A percentile compares a stretch with the other conserved stretches of the same genome.
These are phyloP conservation scores for Tetracladium marchalianum DNA, from an alignment of 495 filamentous ascomycete species.

Conservation along the genomic window DNA sequence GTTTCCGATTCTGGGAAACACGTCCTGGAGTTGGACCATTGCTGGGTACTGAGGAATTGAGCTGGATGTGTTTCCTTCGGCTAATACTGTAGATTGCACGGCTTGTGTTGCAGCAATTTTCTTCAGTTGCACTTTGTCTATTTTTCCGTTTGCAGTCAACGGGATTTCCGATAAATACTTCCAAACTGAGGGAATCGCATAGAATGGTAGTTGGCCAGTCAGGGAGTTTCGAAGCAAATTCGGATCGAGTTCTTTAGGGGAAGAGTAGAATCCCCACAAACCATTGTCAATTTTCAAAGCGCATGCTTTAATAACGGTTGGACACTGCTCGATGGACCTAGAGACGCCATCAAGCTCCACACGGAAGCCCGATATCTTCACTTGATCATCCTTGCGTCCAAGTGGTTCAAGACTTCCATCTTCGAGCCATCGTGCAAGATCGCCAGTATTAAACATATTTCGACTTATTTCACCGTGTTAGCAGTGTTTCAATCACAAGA, in stretches of 20 bases:
- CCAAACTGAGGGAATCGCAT: conserved; percentile 23
- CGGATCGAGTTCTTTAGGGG: conserved; percentile 4
- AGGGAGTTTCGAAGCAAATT: conserved; percentile 11
- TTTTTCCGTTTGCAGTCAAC: conserved; percentile 30
- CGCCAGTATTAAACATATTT: conserved; percentile 6
- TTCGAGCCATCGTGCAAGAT: conserved; percentile 21
- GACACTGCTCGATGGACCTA: conserved; percentile 20
- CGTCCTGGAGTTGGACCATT: too few relatives aligned
- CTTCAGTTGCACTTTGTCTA: conserved; percentile 20
- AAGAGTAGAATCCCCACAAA: conserved; percentile 26
- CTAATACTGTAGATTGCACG: too few relatives aligned
- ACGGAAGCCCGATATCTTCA: conserved; percentile 32
- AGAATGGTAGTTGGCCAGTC: conserved; percentile 22
- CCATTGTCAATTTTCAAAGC: conserved; percentile 23
- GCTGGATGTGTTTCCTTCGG: too few relatives aligned
- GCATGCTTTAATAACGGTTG: conserved; percentile 23
- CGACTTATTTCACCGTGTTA: not conserved
- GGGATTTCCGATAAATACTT: conserved; percentile 16
- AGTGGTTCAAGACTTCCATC: conserved; percentile 23
- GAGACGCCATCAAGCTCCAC: conserved; percentile 30
- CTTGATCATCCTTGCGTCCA: conserved; percentile 28
- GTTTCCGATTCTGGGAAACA: too few relatives aligned
- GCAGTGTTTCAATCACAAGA: not conserved
- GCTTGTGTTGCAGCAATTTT: not conserved
- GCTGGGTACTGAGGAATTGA: too few relatives aligned